Evolutionary conservation across 78 protist genomes (phyloP), one percentile per base, ranked within the genome.

Genomic region (Goniomonas avonlea): DNA sequence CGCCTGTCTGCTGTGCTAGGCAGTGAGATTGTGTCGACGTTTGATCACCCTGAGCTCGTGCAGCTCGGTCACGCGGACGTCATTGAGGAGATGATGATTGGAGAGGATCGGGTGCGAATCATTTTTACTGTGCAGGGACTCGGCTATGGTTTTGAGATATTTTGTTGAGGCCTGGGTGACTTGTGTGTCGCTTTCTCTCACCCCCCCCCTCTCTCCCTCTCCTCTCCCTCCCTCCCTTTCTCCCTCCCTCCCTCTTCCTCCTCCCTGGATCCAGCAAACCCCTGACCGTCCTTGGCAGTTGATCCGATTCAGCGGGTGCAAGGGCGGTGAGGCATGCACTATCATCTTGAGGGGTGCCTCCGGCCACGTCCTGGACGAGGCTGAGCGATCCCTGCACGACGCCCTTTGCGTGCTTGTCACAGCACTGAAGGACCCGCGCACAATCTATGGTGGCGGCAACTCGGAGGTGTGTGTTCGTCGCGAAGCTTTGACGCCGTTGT

Each of bases 321-420:
- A 40, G 27, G 32, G 41, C n/a, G 86, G 90, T n/a, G 94, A 83
- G 58, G 99, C 99, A 13, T 98, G 98, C 82, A 93, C 99, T 13
- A 90, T 98, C 43, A 99, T 98, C 29, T 85, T 98, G 58, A 87
- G 99, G 35, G 99, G 99, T 38, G 95, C 99, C 27, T 86, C 94
- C 65, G 2, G n/a, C 43, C 90, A 80, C 35, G 27, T 96, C 34
- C 88, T 98, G 34, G 99, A 95, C 48, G 99, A 98, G 85, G 97
- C 97, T 48, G 99, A 98, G 81, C 88, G 99, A 39, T 94, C 99
- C 34, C 86, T 98, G 38, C 99, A 96, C 89, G 99, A 98, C 84
- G 99, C 99, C 7, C 95, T 98, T 39, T 91, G 98, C 85, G 98
- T 98, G 5, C 88, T 98, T 17, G 40, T 90, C 25, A 93, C 87